Evolutionary conservation across 257 asterid genomes (phyloP), one percentile per base, ranked within the genome.

Genomic region (Capsicum pubescens): DNA sequence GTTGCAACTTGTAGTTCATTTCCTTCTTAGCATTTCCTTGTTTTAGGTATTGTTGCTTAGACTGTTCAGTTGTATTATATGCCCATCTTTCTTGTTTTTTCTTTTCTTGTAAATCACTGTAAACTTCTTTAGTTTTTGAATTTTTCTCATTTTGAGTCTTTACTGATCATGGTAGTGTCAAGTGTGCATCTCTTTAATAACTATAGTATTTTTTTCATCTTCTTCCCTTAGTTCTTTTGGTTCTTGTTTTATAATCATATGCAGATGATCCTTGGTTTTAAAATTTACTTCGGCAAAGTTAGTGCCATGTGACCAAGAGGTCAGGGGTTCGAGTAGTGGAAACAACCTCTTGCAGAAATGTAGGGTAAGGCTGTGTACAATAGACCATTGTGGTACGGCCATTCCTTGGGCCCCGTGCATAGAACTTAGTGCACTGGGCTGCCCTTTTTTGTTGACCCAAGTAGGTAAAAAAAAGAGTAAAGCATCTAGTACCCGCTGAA

Each of bases 241-340:
- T 74, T 74, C 81, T 74, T 74, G 21, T 74, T 74, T 21, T 74
- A 74, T 74, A 21, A 21, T 21, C 80, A 74, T 74, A 74, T 50
- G 81, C 42, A 48, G 80, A 50, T 12, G 80, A 3, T 26, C 39
- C 19, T 74, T 74, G 46, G 13, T 60, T 21, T 74, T 74, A 48
- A 21, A 46, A 26, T 26, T 26, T 26, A 26, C 32, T 26, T 26
- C 1, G 32, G 32, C 32, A 1, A 26, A 26, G 32, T 26, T 26
- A 26, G 32, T 26, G 32, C 32, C 32, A 26, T 26, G 32, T 26
- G 32, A 26, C 32, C 32, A 26, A 26, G 32, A 26, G 32, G 32
- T 26, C 1, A 26, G 32, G 32, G 32, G 32, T 26, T 26, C 32
- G 32, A 26, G 32, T 26, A 26, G 32, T 26, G 32, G 32, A 26